Evolutionary conservation across 2,329 filamentous ascomycete genomes (phyloP).

Genomic region (Dactylellina cionopaga): DNA sequence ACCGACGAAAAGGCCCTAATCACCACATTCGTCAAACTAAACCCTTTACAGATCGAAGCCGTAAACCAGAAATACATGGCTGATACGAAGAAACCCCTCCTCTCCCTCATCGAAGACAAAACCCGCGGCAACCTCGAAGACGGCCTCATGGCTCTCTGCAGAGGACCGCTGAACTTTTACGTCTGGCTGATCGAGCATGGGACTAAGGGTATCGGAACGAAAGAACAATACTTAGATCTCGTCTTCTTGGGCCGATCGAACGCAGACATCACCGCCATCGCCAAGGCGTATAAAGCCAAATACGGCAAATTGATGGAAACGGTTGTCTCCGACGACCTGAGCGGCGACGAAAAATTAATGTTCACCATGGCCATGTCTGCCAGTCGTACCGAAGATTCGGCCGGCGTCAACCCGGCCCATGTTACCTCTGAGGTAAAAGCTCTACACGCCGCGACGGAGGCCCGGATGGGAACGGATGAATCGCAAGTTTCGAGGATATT

Average conservation of each 20-base stretch:
- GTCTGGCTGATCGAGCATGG: constrained; percentile 75
- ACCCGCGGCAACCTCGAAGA: constrained; percentile 77
- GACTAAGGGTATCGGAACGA: constrained; percentile 83
- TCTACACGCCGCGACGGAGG: constrained; percentile 80
- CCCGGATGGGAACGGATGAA: constrained; percentile 70
- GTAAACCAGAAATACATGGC: constrained; percentile 75
- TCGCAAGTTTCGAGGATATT: constrained; percentile 82
- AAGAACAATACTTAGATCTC: constrained; percentile 86
- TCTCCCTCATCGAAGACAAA: constrained; percentile 80
- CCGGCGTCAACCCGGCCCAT: constrained; percentile 77
- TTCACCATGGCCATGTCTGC: constrained; percentile 84
- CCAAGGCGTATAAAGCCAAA: constrained; percentile 75
- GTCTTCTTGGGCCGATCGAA: constrained; percentile 83
- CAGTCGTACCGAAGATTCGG: constrained; percentile 78
- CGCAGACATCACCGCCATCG: constrained; percentile 88
- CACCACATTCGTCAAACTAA: constrained; percentile 70
- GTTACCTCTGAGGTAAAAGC: constrained; percentile 80
- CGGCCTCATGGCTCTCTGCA: constrained; percentile 77
- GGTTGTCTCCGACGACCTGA: constrained; percentile 80
- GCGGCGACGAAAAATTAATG: constrained; percentile 83
- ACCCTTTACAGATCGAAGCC: constrained; percentile 80
- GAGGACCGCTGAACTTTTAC: constrained; percentile 82
- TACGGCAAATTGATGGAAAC: constrained; percentile 75
- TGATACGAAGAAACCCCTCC: constrained; percentile 73
- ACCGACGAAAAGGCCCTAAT: constrained; percentile 86